A percentile compares a stretch with the other conserved stretches of the same genome.
Evolutionary conservation across 192 early-diverging fungal genomes (phyloP).

Genomic region (Coemansia sp.): DNA sequence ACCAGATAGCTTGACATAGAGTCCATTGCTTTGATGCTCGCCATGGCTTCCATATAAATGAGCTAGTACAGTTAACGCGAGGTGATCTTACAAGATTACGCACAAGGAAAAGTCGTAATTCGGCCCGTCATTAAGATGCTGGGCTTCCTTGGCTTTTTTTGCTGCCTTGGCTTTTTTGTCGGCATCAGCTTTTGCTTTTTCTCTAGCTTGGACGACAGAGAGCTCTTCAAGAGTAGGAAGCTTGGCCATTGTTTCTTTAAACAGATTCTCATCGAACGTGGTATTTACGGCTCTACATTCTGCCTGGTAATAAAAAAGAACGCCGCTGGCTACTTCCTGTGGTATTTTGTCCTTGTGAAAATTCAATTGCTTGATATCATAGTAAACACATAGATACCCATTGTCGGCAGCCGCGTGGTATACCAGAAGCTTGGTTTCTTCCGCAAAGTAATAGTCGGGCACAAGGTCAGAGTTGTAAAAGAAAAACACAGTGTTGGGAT

Average conservation of each 20-base stretch:
- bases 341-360: background rate
- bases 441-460: background rate
- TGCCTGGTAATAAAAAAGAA: background rate
- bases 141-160: background rate
- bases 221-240: background rate
- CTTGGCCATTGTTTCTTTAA: background rate
- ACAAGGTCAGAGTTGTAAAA: background rate
- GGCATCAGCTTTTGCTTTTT: background rate
- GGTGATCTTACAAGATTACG: background rate
- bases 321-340: background rate
- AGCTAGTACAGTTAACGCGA: too few species aligned
- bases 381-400: background rate
- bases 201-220: background rate
- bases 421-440: background rate
- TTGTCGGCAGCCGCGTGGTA: background rate
- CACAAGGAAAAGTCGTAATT: background rate
- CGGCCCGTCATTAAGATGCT: background rate
- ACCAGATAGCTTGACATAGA: too few species aligned
- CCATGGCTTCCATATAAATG: background rate
- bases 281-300: background rate
- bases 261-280: background rate
- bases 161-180: background rate
- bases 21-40: too few species aligned
- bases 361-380: background rate
- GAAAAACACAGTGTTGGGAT: background rate